phyloP scores from a whole-genome alignment of 2,329 filamentous ascomycete species.

The Penicillium corylophilum region DNA sequence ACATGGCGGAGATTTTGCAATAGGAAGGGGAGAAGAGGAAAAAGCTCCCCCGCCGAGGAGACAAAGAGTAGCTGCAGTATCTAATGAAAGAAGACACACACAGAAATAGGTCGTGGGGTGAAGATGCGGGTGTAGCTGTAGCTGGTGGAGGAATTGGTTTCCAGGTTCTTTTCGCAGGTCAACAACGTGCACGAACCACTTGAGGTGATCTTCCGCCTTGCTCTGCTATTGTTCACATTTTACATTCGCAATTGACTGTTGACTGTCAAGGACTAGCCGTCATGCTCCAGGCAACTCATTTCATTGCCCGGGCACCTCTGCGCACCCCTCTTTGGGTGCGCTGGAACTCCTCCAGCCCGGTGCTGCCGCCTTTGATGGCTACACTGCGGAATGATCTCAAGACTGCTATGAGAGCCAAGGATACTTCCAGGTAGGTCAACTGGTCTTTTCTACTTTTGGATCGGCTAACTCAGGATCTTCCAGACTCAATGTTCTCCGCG shows the following conservation, averaged over 20 bases:
- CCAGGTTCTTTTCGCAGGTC: constrained; percentile 22
- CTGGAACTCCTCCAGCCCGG: constrained; percentile 41
- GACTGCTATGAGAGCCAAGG: constrained; percentile 51
- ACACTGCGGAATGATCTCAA: constrained; percentile 49
- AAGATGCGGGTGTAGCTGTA: constrained; percentile 5
- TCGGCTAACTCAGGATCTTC: background rate
- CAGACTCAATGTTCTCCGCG: constrained; percentile 50
- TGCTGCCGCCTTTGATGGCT: constrained; percentile 44
- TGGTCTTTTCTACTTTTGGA: background rate
- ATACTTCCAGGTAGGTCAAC: constrained; percentile 41
- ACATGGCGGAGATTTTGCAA: constrained; percentile 35
- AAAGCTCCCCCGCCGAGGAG: constrained; percentile 19
- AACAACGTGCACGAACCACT: constrained; percentile 38
- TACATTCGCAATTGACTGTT: background rate
- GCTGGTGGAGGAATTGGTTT: constrained; percentile 10
- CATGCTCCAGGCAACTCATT: constrained; percentile 35
- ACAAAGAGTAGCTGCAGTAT: constrained; percentile 12
- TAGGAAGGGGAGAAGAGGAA: constrained; percentile 17
- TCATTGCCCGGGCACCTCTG: constrained; percentile 27
- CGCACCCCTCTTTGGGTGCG: constrained; percentile 27
- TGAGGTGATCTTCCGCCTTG: constrained; percentile 23
- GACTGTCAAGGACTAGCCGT: background rate
- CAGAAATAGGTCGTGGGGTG: background rate
- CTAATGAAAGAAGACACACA: constrained; percentile 7
- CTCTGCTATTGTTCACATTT: background rate